Conservation (phyloP, 164 flowering plant species). For the Dillenia suffruticosa region DNA sequence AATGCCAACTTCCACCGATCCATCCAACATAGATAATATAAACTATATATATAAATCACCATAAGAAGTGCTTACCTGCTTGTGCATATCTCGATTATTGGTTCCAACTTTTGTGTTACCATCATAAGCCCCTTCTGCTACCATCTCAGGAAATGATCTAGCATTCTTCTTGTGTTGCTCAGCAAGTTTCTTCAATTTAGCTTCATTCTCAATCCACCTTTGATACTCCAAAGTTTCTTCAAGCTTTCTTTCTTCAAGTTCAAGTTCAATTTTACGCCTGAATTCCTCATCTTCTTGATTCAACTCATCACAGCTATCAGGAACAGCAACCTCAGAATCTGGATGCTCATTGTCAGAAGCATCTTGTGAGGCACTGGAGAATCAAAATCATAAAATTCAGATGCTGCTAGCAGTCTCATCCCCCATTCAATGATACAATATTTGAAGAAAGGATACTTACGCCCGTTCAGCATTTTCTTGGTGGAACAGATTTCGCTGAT, state of each 20-base stretch:
- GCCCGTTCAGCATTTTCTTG: slow-evolving; percentile 35
- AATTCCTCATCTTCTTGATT: slow-evolving; percentile 62
- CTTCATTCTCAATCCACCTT: slow-evolving; percentile 85
- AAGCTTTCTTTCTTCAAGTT: slow-evolving; percentile 92
- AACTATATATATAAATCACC: not conserved
- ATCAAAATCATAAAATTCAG: slow-evolving; percentile 8
- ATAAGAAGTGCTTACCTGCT: slow-evolving; percentile 19
- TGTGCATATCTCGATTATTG: slow-evolving; percentile 13
- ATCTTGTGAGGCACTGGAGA: slow-evolving; percentile 40
- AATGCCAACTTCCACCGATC: too few species aligned
- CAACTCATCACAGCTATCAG: slow-evolving; percentile 33
- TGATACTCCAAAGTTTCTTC: slow-evolving; percentile 94
- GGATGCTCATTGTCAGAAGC: slow-evolving; percentile 40
- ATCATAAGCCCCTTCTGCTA: slow-evolving; percentile 12
- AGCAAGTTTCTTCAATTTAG: slow-evolving; percentile 83
- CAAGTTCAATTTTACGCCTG: slow-evolving; percentile 73
- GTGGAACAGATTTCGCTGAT: slow-evolving; percentile 31
- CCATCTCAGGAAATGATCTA: slow-evolving; percentile 24
- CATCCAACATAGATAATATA: too few species aligned
- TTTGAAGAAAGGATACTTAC: slow-evolving; percentile 28
- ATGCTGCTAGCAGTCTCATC: too few species aligned
- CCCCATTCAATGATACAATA: not conserved
- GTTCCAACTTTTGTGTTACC: slow-evolving; percentile 7
- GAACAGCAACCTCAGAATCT: slow-evolving; percentile 26
- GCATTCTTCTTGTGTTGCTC: slow-evolving; percentile 64